Conservation (phyloP, 2,329 filamentous ascomycete species). For the Calonectria pteridis region DNA sequence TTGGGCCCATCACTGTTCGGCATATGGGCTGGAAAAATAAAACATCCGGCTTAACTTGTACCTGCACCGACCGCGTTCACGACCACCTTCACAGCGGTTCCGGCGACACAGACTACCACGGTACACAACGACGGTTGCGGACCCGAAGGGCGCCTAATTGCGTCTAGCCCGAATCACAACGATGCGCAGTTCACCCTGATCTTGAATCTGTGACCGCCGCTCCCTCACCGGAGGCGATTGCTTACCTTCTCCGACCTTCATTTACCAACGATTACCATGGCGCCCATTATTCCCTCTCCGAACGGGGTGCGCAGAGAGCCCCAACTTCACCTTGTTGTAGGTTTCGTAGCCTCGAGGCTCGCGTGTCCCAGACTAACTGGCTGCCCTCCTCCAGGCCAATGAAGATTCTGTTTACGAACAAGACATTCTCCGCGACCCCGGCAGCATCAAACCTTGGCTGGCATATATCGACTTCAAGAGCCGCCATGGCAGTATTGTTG, state of each 20-base stretch:
- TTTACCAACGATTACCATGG: constrained; percentile 32
- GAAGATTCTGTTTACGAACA: constrained; percentile 97
- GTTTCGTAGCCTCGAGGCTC: constrained; percentile 35
- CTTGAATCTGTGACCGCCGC: constrained; percentile 20
- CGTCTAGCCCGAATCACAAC: constrained; percentile 29
- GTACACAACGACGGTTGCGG: constrained; percentile 7
- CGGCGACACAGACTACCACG: neutral
- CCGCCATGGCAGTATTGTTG: constrained; percentile 84
- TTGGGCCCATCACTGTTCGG: constrained; percentile 18
- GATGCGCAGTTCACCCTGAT: constrained; percentile 40
- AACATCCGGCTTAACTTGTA: constrained; percentile 28
- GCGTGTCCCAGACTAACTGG: constrained; percentile 38
- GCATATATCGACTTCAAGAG: constrained; percentile 93
- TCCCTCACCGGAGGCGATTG: constrained; percentile 24
- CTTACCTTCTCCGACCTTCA: constrained; percentile 3
- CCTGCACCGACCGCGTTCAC: neutral
- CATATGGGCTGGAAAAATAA: constrained; percentile 38
- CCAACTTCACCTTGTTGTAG: constrained; percentile 64
- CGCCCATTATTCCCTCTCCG: constrained; percentile 38
- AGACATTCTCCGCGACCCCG: constrained; percentile 87
- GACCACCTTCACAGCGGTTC: neutral
- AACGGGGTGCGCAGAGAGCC: constrained; percentile 57
- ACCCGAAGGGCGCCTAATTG: constrained; percentile 16
- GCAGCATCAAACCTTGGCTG: constrained; percentile 93
- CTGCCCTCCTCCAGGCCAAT: constrained; percentile 68